Conservation (phyloP, 805 yeast genomes). For the Candida stauntonica region DNA sequence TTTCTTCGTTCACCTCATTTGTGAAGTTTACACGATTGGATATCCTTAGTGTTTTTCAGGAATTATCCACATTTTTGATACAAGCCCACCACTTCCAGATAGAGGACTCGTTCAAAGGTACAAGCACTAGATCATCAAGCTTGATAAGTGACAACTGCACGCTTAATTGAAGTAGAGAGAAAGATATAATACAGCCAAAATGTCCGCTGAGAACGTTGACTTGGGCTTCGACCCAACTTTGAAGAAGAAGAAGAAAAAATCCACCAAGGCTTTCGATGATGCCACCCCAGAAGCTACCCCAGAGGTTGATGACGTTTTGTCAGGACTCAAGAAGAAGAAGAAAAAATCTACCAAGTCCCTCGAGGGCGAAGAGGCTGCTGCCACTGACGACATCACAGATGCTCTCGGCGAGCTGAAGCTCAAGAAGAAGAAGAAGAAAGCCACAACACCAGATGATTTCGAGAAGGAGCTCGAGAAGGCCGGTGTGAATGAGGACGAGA, state of each 20-base stretch:
- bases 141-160: too few relatives aligned
- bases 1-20: too few relatives aligned
- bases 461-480: slow-evolving; percentile 89
- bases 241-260: slow-evolving; percentile 76
- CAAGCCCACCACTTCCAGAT: too few relatives aligned
- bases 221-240: slow-evolving; percentile 70
- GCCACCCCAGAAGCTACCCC: slow-evolving; percentile 37
- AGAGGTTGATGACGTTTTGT: slow-evolving; percentile 60
- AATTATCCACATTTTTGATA: too few relatives aligned
- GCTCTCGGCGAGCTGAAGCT: slow-evolving; percentile 66
- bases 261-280: slow-evolving; percentile 40
- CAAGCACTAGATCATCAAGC: too few relatives aligned
- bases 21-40: too few relatives aligned
- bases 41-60: too few relatives aligned
- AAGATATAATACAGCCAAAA: too few relatives aligned
- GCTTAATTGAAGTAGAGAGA: too few relatives aligned
- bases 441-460: slow-evolving; percentile 64
- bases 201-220: slow-evolving; percentile 16
- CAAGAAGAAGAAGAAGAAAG: slow-evolving; percentile 85
- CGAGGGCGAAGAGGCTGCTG: slow-evolving; percentile 36
- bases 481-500: slow-evolving; percentile 56
- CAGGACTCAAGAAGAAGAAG: slow-evolving; percentile 83
- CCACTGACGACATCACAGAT: slow-evolving; percentile 46
- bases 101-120: too few relatives aligned
- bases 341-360: slow-evolving; percentile 49